Base-by-base conservation (phyloP, 768 basidiomycete species). In the Termitomyces sp. region DNA sequence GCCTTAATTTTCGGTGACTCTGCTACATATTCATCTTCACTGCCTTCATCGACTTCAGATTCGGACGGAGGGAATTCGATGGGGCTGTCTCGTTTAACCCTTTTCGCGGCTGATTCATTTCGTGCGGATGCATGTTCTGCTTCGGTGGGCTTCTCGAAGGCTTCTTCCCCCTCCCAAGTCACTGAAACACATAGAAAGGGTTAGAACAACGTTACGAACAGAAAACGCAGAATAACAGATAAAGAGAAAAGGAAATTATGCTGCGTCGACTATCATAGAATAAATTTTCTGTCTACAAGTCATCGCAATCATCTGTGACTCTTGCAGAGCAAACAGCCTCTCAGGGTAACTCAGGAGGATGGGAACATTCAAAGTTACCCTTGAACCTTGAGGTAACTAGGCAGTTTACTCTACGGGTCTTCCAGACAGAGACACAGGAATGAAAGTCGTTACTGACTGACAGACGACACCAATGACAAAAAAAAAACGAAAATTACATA, bases 11-110 rank as follows among this genome's bases (percentile, higher is more conserved):
- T 69, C 59, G 68, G 69, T 24, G 71, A 68, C 61, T 81, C 81
- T 50, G 74, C 84, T 51, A 88, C 77, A 69, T 89, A 91, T 64
- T 92, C 90, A 65, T 91, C 89, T 60, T 82, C 88, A 67, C 85
- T 88, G 57, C 77, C 78, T 34, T 72, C 72, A 53, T 80, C 77
- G 24, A 73, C 75, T 51, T 80, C 82, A 2, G 82, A 79, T 63
- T 82, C 81, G 20, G 80, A 78, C 22, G 42, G 42, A 18, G 73
- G 60, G 12, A 52, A 51, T n/a, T 62, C 57, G 2, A 58, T 49
- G 22, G 66, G 69, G 12, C 57, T 65, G 24, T 67, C 63, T 51
- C 67, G 61, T 46, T 64, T 61, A 44, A 61, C 58, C 39, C 62
- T 68, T 39, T 67, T 66, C 62, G 68, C 70, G 44, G 67, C 61